A percentile compares a stretch with the other conserved stretches of the same genome.
phyloP scores from a whole-genome alignment of 306 rosid species.

The Dalbergia cultrata region DNA sequence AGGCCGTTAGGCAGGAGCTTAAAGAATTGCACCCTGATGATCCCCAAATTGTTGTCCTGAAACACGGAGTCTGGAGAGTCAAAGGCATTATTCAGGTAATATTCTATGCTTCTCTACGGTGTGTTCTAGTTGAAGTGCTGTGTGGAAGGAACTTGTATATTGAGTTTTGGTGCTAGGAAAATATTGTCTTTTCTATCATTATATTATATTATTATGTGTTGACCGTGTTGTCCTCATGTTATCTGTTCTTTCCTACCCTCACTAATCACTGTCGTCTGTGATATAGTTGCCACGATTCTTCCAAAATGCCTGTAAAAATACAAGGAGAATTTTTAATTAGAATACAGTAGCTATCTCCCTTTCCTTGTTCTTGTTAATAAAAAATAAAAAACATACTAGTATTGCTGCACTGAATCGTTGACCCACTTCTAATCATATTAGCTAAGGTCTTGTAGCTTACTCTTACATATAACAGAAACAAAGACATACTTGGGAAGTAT shows the following conservation, averaged over 20 bases:
- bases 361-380: conserved; percentile 16
- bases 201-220: background rate
- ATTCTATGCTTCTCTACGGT: conserved; percentile 2
- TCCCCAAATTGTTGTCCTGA: conserved; percentile 82
- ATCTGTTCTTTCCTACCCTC: conserved; percentile 14
- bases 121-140: conserved; percentile 16
- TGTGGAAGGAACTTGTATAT: conserved; percentile 19
- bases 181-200: conserved; percentile 11
- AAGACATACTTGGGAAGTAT: background rate
- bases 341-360: background rate
- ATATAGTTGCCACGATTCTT: conserved; percentile 13
- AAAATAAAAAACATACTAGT: background rate
- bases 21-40: conserved; percentile 78
- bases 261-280: background rate
- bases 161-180: conserved; percentile 39
- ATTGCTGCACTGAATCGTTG: background rate
- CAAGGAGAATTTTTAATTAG: conserved; percentile 9
- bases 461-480: conserved; percentile 7
- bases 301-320: conserved; percentile 15
- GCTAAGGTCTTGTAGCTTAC: conserved; percentile 31
- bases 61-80: conserved; percentile 95
- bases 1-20: conserved; percentile 77
- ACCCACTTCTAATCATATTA: conserved; percentile 9
- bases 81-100: conserved; percentile 96
- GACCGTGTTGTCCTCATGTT: background rate